These are phyloP conservation scores for Phytopythium sindhum DNA, from an alignment of 352 stramenopile genomes.

Conservation along the genomic window DNA sequence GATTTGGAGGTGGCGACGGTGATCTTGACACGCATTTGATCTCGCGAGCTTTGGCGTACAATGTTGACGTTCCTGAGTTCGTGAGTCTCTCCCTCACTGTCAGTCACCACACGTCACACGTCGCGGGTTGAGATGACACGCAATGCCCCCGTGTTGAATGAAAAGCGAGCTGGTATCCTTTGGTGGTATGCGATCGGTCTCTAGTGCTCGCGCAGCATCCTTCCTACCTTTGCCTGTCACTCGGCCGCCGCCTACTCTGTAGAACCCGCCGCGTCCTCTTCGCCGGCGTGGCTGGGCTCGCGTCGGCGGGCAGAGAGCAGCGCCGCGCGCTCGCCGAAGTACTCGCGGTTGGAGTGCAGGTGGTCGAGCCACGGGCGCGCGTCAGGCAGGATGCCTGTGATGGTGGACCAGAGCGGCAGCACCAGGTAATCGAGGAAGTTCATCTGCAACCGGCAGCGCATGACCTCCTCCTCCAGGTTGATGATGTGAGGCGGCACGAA, in stretches of 20 bases:
- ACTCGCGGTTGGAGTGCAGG: slow-evolving; percentile 55
- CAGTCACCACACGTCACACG: no score
- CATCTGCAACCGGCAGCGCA: slow-evolving; percentile 62
- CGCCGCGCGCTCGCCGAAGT: slow-evolving; percentile 60
- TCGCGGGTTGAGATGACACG: no score
- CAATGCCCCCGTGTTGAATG: background rate
- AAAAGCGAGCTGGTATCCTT: background rate
- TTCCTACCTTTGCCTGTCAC: no score
- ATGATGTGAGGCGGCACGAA: slow-evolving; percentile 70
- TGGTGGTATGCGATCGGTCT: no score
- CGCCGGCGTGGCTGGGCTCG: background rate
- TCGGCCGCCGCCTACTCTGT: background rate
- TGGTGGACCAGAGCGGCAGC: slow-evolving; percentile 61
- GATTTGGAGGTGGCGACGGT: no score
- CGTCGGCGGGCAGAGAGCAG: slow-evolving; percentile 36
- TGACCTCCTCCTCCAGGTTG: slow-evolving; percentile 66
- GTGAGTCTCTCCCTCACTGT: no score
- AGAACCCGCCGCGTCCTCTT: no score
- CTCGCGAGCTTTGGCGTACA: no score
- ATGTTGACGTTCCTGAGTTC: no score
- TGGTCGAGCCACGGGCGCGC: slow-evolving; percentile 45
- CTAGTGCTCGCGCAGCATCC: no score
- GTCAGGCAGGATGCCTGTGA: slow-evolving; percentile 54
- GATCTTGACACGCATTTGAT: no score
- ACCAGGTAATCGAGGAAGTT: slow-evolving; percentile 88